These are phyloP conservation scores for Cytidiella melzeri DNA, from an alignment of 768 basidiomycete species.

Conservation along the genomic window DNA sequence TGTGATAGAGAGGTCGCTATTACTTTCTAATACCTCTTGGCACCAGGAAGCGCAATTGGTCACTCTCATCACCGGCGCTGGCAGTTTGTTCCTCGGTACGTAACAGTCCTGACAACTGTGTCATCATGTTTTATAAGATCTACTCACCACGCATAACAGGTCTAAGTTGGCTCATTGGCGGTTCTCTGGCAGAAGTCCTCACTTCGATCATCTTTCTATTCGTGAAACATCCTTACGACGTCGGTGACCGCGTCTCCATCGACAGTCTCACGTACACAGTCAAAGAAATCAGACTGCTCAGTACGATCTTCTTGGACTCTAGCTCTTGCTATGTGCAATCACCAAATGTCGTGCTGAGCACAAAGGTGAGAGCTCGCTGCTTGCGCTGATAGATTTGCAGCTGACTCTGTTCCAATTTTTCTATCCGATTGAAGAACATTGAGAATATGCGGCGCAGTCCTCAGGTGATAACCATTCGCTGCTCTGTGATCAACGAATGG, in stretches of 20 bases:
- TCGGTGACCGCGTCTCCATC: constrained; percentile 65
- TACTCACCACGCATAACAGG: constrained; percentile 32
- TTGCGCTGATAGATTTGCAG: background rate
- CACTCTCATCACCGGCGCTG: constrained; percentile 72
- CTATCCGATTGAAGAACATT: constrained; percentile 43
- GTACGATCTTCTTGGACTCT: constrained; percentile 62
- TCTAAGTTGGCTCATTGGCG: constrained; percentile 83
- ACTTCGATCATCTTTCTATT: constrained; percentile 89
- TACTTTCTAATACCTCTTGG: no score
- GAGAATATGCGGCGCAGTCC: constrained; percentile 69
- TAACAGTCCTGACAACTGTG: background rate
- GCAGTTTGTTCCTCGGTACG: constrained; percentile 48
- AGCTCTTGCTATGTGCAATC: constrained; percentile 62
- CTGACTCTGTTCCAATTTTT: background rate
- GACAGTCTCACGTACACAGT: constrained; percentile 61
- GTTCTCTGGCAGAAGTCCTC: constrained; percentile 73
- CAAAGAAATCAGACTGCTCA: constrained; percentile 82
- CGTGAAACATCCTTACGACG: constrained; percentile 80
- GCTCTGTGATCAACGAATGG: no score
- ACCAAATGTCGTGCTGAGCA: constrained; percentile 58
- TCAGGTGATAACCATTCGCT: no score
- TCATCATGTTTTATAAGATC: background rate
- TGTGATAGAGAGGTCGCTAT: no score
- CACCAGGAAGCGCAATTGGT: constrained; percentile 64
- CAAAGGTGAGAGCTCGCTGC: constrained; percentile 37